These are phyloP conservation scores for Phoma herbarum DNA, from an alignment of 2,329 filamentous ascomycete genomes.

Conservation along the genomic window DNA sequence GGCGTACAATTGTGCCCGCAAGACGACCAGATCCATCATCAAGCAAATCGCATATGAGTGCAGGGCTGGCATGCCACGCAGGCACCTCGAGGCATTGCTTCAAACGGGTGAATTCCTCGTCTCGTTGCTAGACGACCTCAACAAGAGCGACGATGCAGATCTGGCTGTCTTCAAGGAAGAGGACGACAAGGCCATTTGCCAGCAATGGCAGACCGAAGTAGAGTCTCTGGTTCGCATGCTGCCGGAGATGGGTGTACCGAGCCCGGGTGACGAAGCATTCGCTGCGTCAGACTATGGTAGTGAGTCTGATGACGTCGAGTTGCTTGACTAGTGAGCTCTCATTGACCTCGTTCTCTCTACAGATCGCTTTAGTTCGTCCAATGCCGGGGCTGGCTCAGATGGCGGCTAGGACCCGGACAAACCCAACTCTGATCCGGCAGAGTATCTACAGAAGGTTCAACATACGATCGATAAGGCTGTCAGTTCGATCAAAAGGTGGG, in stretches of 20 bases:
- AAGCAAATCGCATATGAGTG: slow-evolving; percentile 39
- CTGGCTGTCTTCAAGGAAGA: slow-evolving; percentile 30
- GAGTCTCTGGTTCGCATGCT: slow-evolving; percentile 36
- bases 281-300: slow-evolving; percentile 51
- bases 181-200: slow-evolving; percentile 38
- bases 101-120: slow-evolving; percentile 31
- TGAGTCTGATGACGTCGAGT: slow-evolving; percentile 48
- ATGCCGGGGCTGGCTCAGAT: not conserved
- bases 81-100: slow-evolving; percentile 40
- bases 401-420: not conserved
- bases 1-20: slow-evolving; percentile 8
- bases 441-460: not conserved
- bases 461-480: not conserved
- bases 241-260: slow-evolving; percentile 41
- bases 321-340: slow-evolving; percentile 25
- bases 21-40: not conserved
- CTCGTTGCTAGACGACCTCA: slow-evolving; percentile 31
- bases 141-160: slow-evolving; percentile 31
- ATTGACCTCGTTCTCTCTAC: not conserved
- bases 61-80: slow-evolving; percentile 31
- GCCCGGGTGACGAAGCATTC: slow-evolving; percentile 41
- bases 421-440: not conserved
- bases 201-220: slow-evolving; percentile 34
- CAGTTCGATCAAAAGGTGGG: not conserved
- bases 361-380: not conserved